Base-by-base conservation (phyloP, 441 rosid species). In the Omphalea diandra region DNA sequence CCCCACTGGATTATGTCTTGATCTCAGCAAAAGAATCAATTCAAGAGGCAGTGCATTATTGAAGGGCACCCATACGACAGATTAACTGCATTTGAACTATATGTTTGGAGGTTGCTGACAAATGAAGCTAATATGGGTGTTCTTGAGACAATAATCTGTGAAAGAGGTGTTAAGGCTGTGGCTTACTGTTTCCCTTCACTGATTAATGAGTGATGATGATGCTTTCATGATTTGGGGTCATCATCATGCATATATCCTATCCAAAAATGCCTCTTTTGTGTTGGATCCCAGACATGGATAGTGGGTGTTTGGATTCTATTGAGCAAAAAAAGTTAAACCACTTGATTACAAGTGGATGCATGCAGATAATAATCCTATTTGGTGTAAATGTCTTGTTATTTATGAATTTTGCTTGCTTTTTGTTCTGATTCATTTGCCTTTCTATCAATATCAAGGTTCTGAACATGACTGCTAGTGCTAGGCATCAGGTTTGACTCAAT, bases 391-490 rank as follows among this genome's bases (percentile, higher is more conserved):
- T 83, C 87, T 67, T 80, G 17, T 71, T 83, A 50, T 67, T 69
- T 63, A 47, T 75, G 75, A 79, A 67, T 14, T 63, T 62, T 71
- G n/a, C 80, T 69, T 70, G 76, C 80, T 79, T 87, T 87, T 91
- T 87, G 83, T 88, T 85, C 82, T 70, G 83, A 83, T 88, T 84
- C 86, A 83, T 88, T 92, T 90, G 89, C 86, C 86, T 84, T 83
- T 79, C 89, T 80, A 80, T 88, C 83, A 70, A 74, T 72, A 80
- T 85, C 85, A 80, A 77, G 83, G 79, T 88, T 84, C 83, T 73
- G 65, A 66, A 70, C 73, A 75, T 73, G 76, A 76, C 77, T 67
- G 67, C n/a, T n/a, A n/a, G n/a, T 67, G 49, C 57, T 56, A n/a
- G 7, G 14, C 67, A 24, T 72, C 83, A 78, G 66, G 54, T 80